Evolutionary conservation across 345 rosid species (phyloP).

Genomic region (Bruguiera sexangula): DNA sequence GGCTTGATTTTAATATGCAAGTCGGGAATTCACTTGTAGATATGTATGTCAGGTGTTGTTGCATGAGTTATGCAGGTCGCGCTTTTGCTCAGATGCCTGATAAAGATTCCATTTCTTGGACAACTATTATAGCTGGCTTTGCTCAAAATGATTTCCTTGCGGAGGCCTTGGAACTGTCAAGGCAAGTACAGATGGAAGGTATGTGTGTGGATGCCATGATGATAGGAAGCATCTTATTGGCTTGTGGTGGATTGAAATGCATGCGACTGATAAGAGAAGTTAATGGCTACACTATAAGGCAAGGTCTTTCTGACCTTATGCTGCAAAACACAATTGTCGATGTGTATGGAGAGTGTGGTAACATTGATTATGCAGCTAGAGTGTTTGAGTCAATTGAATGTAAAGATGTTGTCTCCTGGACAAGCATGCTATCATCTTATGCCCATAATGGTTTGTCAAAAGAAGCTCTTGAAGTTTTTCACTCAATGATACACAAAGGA

Average conservation of each 20-base stretch:
- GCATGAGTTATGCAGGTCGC: conserved; percentile 47
- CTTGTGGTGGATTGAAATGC: conserved; percentile 51
- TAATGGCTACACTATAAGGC: conserved; percentile 59
- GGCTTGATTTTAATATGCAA: conserved; percentile 46
- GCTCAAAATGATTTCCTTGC: conserved; percentile 52
- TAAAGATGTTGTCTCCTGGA: conserved; percentile 87
- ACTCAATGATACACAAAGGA: conserved; percentile 45
- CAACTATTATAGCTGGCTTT: conserved; percentile 67
- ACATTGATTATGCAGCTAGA: conserved; percentile 52
- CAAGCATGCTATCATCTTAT: conserved; percentile 78
- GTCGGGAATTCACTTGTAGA: conserved; percentile 71
- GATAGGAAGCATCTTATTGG: conserved; percentile 68
- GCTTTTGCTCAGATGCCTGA: conserved; percentile 48
- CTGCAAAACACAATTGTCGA: conserved; percentile 56
- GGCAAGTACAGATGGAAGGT: conserved; percentile 42
- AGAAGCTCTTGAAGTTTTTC: conserved; percentile 57
- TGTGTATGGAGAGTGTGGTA: conserved; percentile 64
- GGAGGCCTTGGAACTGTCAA: conserved; percentile 47
- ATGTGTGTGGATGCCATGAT: conserved; percentile 57
- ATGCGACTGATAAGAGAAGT: conserved; percentile 51
- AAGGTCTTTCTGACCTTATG: conserved; percentile 52
- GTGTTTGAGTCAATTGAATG: conserved; percentile 46
- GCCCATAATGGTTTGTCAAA: conserved; percentile 50
- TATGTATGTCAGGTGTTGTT: conserved; percentile 74
- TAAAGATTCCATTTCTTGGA: conserved; percentile 82